Evolutionary conservation across 305 asterid species (phyloP), one percentile per base, ranked within the genome.

Genomic region (Fraxinus velutina): DNA sequence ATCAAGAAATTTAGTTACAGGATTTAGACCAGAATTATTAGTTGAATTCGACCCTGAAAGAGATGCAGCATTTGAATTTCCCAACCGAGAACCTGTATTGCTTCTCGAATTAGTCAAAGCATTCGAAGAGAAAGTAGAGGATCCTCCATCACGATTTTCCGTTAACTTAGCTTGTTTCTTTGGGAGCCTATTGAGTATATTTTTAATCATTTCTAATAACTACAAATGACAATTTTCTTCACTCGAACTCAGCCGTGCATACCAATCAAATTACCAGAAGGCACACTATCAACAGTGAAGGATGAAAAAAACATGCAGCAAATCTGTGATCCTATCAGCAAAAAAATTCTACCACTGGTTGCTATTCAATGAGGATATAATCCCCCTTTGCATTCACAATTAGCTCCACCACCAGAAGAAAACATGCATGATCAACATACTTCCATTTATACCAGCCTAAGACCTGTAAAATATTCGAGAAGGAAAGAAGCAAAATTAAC

Each of bases 101-200:
- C 84, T 87, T 87, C 93, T 92, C n/a, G 93, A 88, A 85, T 88
- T 82, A 78, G 89, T 82, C n/a, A 93, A 89, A 80, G 92, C 86
- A 85, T 87, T 89, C 3, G 97, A 81, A 44, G 90, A 72, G 79
- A 83, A 84, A 60, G 91, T 42, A 77, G 95, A 86, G 79, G 92
- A 84, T 83, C 95, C 99, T 73, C 98, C 97, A 88, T 95, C 97
- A 10, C 94, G 94, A 84, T 81, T 90, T 30, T 95, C 99, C 42
- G 85, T 88, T 76, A 89, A 87, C 90, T 95, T 95, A 81, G 88
- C 85, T 73, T 94, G 97, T 88, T 95, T 95, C 84, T 92, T 86
- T 7, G 99, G 99, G 82, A 95, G 94, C 93, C 88, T 92, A 86
- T 91, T 95, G 71, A 95, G 95, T 80, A 95, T 93, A 79, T 93